These are phyloP conservation scores for Fusarium penzigii DNA, from an alignment of 2,329 filamentous ascomycete genomes.

Conservation along the genomic window DNA sequence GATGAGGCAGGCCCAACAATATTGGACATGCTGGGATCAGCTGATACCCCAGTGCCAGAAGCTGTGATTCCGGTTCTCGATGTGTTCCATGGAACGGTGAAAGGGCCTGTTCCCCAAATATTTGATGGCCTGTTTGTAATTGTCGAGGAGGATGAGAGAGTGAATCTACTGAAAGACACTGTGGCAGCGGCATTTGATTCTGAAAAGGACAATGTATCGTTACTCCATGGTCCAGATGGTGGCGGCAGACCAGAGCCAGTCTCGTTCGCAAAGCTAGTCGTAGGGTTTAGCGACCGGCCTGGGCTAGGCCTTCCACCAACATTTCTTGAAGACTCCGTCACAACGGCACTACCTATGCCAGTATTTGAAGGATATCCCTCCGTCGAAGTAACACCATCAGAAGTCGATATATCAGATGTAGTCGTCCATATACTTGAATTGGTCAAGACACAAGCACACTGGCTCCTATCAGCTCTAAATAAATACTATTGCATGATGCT, in stretches of 20 bases:
- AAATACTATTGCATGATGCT: too few relatives aligned
- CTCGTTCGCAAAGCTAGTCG: not conserved
- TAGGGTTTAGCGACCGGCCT: slow-evolving; percentile 4
- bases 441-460: slow-evolving; percentile 33
- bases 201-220: not conserved
- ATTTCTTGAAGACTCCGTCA: slow-evolving; percentile 3
- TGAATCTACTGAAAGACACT: not conserved
- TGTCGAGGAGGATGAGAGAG: not conserved
- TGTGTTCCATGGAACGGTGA: not conserved
- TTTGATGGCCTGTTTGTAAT: not conserved
- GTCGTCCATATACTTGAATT: not conserved
- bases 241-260: not conserved
- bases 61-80: not conserved
- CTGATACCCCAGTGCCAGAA: not conserved
- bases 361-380: slow-evolving; percentile 4
- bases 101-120: not conserved
- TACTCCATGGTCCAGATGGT: not conserved
- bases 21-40: not conserved
- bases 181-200: not conserved
- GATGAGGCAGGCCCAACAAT: not conserved
- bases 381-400: not conserved
- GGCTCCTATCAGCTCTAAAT: slow-evolving; percentile 1
- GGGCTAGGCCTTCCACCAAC: slow-evolving; percentile 10
- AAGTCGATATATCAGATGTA: not conserved
- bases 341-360: not conserved